A percentile compares a stretch with the other conserved stretches of the same genome.
phyloP scores from a whole-genome alignment of 108 stramenopile genomes.

The Seminavis robusta region DNA sequence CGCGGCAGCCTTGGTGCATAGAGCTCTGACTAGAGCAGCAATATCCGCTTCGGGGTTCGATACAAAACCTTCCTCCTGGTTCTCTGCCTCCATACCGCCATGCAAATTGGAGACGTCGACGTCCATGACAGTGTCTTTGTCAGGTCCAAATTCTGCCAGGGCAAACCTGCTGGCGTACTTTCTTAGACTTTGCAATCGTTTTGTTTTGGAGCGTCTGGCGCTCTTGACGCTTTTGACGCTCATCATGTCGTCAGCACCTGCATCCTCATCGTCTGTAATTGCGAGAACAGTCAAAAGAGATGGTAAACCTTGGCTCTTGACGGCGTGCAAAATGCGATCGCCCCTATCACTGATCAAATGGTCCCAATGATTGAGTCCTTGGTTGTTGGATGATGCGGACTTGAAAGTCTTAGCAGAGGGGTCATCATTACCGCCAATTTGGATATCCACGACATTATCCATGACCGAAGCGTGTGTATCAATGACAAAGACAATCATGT shows the following conservation, averaged over 20 bases:
- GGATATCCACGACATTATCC: slow-evolving; percentile 31
- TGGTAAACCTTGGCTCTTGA: slow-evolving; percentile 95
- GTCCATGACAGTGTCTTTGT: slow-evolving; percentile 63
- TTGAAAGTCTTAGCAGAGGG: slow-evolving; percentile 7
- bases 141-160: slow-evolving; percentile 70
- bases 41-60: slow-evolving; percentile 1
- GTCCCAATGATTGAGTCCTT: slow-evolving; percentile 46
- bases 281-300: slow-evolving; percentile 82
- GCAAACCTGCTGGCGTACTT: slow-evolving; percentile 71
- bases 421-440: slow-evolving; percentile 39
- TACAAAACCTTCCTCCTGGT: slow-evolving; percentile 6
- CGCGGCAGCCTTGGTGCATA: slow-evolving; percentile 69
- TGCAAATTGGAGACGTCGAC: slow-evolving; percentile 37
- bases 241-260: slow-evolving; percentile 49
- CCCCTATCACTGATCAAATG: slow-evolving; percentile 76
- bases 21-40: slow-evolving; percentile 34
- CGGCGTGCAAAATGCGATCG: slow-evolving; percentile 82
- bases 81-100: background rate
- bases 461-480: slow-evolving; percentile 59
- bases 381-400: slow-evolving; percentile 38
- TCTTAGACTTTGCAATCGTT: slow-evolving; percentile 74
- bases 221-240: slow-evolving; percentile 57
- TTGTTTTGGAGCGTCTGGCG: slow-evolving; percentile 57
- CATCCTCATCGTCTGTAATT: slow-evolving; percentile 36
- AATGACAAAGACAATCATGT: slow-evolving; percentile 80